phyloP scores from a whole-genome alignment of 2,329 filamentous ascomycete species.

The Fusarium humuli region DNA sequence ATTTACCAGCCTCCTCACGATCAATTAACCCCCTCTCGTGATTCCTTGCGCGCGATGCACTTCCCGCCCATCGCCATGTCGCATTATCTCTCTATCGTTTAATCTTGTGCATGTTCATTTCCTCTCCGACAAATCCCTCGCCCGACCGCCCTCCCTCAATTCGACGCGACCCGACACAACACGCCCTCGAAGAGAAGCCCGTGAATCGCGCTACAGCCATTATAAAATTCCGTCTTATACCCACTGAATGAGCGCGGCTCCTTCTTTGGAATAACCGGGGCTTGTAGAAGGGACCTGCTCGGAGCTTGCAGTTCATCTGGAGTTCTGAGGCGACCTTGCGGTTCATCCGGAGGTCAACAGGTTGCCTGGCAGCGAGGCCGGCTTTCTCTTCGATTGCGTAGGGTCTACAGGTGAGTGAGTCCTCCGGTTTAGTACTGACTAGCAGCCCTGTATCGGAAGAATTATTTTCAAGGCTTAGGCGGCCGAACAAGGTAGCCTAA shows the following conservation, averaged over 20 bases:
- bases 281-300: slow-evolving; percentile 16
- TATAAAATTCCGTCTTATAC: not conserved
- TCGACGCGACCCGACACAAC: not conserved
- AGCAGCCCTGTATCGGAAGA: not conserved
- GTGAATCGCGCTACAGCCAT: not conserved
- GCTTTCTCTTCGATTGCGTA: not conserved
- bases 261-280: slow-evolving; percentile 12
- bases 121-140: not conserved
- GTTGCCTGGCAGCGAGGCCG: not conserved
- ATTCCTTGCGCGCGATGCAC: not conserved
- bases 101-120: not conserved
- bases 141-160: not conserved
- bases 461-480: not conserved
- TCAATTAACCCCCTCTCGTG: not conserved
- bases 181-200: not conserved
- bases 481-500: not conserved
- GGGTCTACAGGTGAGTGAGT: not conserved
- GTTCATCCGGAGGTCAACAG: slow-evolving; percentile 15
- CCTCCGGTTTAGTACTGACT: not conserved
- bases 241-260: not conserved
- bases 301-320: slow-evolving; percentile 12
- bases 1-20: not conserved
- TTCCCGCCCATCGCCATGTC: not conserved
- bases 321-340: slow-evolving; percentile 10
- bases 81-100: not conserved